phyloP scores from a whole-genome alignment of 2,329 filamentous ascomycete genomes.

The Leptographium galeiforme region DNA sequence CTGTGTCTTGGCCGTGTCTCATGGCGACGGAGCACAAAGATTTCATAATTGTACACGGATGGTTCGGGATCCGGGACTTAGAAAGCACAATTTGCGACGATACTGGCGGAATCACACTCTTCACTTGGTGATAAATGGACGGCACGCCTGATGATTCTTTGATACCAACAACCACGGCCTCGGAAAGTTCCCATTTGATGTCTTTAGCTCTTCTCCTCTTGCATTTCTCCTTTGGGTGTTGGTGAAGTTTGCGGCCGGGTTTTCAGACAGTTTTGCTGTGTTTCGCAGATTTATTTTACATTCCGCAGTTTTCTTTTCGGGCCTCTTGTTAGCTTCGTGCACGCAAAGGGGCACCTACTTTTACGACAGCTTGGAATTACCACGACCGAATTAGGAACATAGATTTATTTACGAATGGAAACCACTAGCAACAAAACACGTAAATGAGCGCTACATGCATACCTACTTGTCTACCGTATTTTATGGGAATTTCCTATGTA shows the following conservation, averaged over 20 bases:
- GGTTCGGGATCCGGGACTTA: not conserved
- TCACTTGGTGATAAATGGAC: not conserved
- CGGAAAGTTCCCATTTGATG: not conserved
- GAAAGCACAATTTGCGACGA: not conserved
- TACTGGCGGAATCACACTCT: not conserved
- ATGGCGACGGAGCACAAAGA: not conserved
- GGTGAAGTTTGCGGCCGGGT: not conserved
- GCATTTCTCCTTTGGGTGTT: not conserved
- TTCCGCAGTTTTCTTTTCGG: not conserved
- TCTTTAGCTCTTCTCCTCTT: not conserved
- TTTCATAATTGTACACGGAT: not conserved
- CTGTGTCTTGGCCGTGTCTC: not conserved
- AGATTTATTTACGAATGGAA: not conserved
- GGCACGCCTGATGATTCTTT: not conserved
- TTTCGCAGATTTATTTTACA: not conserved
- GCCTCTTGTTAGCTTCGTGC: too few species aligned
- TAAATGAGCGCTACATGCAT: too few species aligned
- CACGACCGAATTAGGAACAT: not conserved
- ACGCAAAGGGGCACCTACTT: too few species aligned
- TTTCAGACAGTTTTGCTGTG: not conserved
- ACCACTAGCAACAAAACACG: too few species aligned
- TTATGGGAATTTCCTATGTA: too few species aligned
- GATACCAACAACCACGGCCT: not conserved
- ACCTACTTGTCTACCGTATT: too few species aligned
- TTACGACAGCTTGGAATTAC: too few species aligned